Percentiles rank a stretch among this genome's conserved stretches.
These are phyloP conservation scores for Ophiosphaerella narmari DNA, from an alignment of 2,329 filamentous ascomycete genomes.

Conservation along the genomic window DNA sequence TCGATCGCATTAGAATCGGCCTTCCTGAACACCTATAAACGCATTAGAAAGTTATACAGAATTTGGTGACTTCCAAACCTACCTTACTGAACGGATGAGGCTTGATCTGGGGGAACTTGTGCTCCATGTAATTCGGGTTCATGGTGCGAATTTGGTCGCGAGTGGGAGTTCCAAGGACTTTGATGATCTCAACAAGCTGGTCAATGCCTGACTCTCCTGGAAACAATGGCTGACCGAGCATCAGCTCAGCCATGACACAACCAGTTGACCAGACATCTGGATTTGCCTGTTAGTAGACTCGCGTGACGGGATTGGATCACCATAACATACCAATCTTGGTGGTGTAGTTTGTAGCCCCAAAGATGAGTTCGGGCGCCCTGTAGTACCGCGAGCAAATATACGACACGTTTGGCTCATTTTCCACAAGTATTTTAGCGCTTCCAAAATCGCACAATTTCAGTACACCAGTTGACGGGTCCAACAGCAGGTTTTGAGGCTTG, in stretches of 20 bases:
- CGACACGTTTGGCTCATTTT: conserved; percentile 98
- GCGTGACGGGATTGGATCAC: conserved; percentile 4
- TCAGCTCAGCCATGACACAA: conserved; percentile 98
- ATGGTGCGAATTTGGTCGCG: conserved; percentile 98
- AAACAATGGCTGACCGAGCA: conserved; percentile 97
- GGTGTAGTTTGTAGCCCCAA: conserved; percentile 98
- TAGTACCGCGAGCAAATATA: conserved; percentile 99
- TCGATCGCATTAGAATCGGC: conserved; percentile 92
- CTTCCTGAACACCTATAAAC: conserved; percentile 82
- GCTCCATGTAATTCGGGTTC: conserved; percentile 99
- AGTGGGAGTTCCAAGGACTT: conserved; percentile 94
- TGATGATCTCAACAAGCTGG: conserved; percentile 98
- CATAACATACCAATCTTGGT: conserved; percentile 90
- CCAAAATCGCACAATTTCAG: conserved; percentile 99
- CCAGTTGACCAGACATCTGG: conserved; percentile 98
- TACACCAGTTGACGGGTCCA: conserved; percentile 88
- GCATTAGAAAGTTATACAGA: too few relatives aligned
- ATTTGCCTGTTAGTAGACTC: conserved; percentile 22
- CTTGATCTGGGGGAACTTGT: conserved; percentile 99
- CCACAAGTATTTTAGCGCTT: conserved; percentile 96
- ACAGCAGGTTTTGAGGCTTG: conserved; percentile 95
- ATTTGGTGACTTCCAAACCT: conserved; percentile 12
- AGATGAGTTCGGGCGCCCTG: conserved; percentile 95
- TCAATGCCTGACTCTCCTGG: conserved; percentile 98
- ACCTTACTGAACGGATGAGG: conserved; percentile 97